Percentiles rank a stretch among this genome's conserved stretches.
phyloP scores from a whole-genome alignment of 2,329 filamentous ascomycete genomes.

The Sclerotinia nivalis region DNA sequence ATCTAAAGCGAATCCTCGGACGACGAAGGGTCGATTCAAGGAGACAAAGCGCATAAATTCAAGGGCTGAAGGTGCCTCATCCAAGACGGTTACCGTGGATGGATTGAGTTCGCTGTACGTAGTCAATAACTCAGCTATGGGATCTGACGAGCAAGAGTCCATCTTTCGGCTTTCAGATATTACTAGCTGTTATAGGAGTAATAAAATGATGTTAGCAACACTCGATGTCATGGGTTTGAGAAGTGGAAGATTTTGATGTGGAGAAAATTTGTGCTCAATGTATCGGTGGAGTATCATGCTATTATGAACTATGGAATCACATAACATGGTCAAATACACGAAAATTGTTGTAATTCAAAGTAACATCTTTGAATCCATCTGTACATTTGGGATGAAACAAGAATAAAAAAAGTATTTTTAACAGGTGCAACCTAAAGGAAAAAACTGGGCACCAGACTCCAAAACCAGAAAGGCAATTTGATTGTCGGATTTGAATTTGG shows the following conservation, averaged over 20 bases:
- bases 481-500: too few relatives aligned
- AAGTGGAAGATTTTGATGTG: conserved; percentile 4
- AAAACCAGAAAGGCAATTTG: too few relatives aligned
- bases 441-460: too few relatives aligned
- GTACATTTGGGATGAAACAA: not conserved
- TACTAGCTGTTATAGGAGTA: not conserved
- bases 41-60: conserved; percentile 80
- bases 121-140: conserved; percentile 58
- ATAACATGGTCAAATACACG: not conserved
- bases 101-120: conserved; percentile 75
- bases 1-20: conserved; percentile 59
- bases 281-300: not conserved
- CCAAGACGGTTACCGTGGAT: conserved; percentile 58
- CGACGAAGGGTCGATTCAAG: conserved; percentile 72
- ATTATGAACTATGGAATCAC: not conserved
- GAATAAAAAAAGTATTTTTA: too few relatives aligned
- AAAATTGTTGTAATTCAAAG: not conserved
- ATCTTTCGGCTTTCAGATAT: not conserved
- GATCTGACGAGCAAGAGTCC: conserved; percentile 39
- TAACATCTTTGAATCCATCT: not conserved
- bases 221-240: not conserved
- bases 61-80: conserved; percentile 67
- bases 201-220: not conserved
- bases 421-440: too few relatives aligned
- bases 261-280: conserved; percentile 3